Percentiles rank a stretch among this genome's conserved stretches.
Conservation (phyloP, 2,329 filamentous ascomycete genomes). For the Fusarium sp. region DNA sequence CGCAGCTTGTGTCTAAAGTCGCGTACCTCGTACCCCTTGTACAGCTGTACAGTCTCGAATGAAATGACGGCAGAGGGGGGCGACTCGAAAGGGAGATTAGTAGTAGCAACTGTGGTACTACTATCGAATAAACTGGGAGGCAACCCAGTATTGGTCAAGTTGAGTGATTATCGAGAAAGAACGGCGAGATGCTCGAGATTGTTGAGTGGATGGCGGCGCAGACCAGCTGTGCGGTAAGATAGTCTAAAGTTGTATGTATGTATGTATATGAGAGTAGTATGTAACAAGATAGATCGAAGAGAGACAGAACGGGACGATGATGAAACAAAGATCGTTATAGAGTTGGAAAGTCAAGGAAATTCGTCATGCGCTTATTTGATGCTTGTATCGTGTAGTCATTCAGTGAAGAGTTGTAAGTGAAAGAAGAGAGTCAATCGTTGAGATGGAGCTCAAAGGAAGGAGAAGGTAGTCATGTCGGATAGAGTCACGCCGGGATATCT, state of each 20-base stretch:
- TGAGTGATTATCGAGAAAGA: slow-evolving; percentile 32
- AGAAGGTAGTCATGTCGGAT: slow-evolving; percentile 27
- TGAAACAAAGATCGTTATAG: slow-evolving; percentile 35
- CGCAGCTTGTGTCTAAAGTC: slow-evolving; percentile 34
- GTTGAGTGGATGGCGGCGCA: slow-evolving; percentile 41
- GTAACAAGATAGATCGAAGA: slow-evolving; percentile 18
- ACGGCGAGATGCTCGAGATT: slow-evolving; percentile 32
- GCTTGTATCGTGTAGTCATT: slow-evolving; percentile 45
- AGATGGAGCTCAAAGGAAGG: slow-evolving; percentile 28
- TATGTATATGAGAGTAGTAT: slow-evolving; percentile 3
- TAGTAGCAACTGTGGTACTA: slow-evolving; percentile 21
- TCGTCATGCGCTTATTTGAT: slow-evolving; percentile 41
- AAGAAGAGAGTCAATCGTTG: slow-evolving; percentile 29
- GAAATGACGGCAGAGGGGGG: slow-evolving; percentile 25
- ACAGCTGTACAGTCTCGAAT: slow-evolving; percentile 16
- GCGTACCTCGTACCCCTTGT: slow-evolving; percentile 7
- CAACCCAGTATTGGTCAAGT: slow-evolving; percentile 10
- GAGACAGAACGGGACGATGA: slow-evolving; percentile 5
- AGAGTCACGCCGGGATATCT: slow-evolving; percentile 24
- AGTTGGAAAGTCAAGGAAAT: slow-evolving; percentile 31
- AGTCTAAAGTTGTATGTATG: slow-evolving; percentile 32
- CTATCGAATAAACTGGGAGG: slow-evolving; percentile 10
- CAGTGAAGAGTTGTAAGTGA: slow-evolving; percentile 38
- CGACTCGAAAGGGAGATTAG: slow-evolving; percentile 20
- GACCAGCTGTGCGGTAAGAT: slow-evolving; percentile 44